Conservation (phyloP, 225 moss, liverwort and hornwort species). For the Takakia lepidozioides region DNA sequence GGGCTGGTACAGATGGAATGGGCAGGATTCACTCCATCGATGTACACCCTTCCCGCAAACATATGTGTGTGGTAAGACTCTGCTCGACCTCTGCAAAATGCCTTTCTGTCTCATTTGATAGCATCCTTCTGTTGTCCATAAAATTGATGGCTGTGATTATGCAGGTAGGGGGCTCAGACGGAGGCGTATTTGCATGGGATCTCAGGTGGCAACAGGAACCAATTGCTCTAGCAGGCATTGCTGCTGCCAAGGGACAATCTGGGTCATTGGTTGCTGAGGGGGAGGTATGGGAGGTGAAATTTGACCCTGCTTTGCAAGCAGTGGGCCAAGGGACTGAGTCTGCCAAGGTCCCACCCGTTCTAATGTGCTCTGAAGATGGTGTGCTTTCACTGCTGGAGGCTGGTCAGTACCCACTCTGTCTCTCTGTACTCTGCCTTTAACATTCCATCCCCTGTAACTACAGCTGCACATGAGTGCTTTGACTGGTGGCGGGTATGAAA, state of each 20-base stretch:
- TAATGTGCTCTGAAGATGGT: constrained; percentile 97
- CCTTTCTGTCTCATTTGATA: constrained; percentile 5
- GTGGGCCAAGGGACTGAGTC: constrained; percentile 58
- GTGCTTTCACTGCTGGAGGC: constrained; percentile 72
- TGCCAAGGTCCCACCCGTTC: constrained; percentile 73
- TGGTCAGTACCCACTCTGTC: constrained; percentile 36
- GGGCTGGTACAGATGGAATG: constrained; percentile 61
- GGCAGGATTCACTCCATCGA: constrained; percentile 77
- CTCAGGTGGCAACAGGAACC: constrained; percentile 85
- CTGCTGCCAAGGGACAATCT: constrained; percentile 26
- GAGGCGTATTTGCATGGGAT: constrained; percentile 83
- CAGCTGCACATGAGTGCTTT: no score
- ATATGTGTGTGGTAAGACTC: constrained; percentile 68
- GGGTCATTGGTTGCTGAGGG: constrained; percentile 41
- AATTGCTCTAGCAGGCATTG: constrained; percentile 58
- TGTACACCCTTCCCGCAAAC: constrained; percentile 95
- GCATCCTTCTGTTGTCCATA: constrained; percentile 1
- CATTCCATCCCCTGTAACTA: no score
- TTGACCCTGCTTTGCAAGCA: constrained; percentile 66
- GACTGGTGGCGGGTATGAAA: no score
- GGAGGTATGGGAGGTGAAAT: constrained; percentile 90
- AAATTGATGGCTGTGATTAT: constrained; percentile 9
- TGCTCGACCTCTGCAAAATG: neutral
- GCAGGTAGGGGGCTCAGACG: constrained; percentile 82
- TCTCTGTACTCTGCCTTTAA: no score